phyloP scores from a whole-genome alignment of 805 yeast genomes.

The Pichia ethanolica region DNA sequence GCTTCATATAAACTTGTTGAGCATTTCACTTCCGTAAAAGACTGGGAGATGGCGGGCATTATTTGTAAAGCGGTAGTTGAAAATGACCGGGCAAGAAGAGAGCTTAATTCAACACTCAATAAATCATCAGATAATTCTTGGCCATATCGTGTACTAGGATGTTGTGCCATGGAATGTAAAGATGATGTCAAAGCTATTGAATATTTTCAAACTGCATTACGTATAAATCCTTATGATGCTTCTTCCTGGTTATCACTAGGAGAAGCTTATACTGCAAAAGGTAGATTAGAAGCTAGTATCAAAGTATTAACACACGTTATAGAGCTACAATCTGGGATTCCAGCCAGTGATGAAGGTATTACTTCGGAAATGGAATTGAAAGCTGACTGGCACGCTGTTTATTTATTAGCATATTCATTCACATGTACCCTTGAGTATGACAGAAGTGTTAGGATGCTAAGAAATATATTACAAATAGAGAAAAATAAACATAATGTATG shows the following conservation, averaged over 20 bases:
- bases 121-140: conserved; percentile 44
- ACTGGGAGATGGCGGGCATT: conserved; percentile 82
- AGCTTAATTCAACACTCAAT: conserved; percentile 18
- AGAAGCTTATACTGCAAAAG: conserved; percentile 84
- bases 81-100: conserved; percentile 52
- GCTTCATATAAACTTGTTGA: conserved; percentile 71
- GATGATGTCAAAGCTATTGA: conserved; percentile 76
- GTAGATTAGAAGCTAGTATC: conserved; percentile 77
- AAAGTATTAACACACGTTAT: conserved; percentile 71
- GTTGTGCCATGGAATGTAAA: conserved; percentile 61
- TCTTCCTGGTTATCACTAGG: conserved; percentile 95
- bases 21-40: conserved; percentile 56
- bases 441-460: conserved; percentile 45
- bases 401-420: conserved; percentile 59
- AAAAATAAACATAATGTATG: conserved; percentile 27
- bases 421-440: conserved; percentile 60
- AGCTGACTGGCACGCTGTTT: conserved; percentile 51
- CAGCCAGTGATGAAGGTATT: conserved; percentile 2
- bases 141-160: conserved; percentile 88
- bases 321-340: conserved; percentile 36
- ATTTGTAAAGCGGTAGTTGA: conserved; percentile 60
- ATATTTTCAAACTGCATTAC: conserved; percentile 78
- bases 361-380: conserved; percentile 9
- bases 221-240: conserved; percentile 57
- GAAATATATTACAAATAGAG: conserved; percentile 29